Percentiles rank a stretch among this genome's conserved stretches.
Conservation (phyloP, 2,329 filamentous ascomycete species). For the Dactylellina drechsleri region DNA sequence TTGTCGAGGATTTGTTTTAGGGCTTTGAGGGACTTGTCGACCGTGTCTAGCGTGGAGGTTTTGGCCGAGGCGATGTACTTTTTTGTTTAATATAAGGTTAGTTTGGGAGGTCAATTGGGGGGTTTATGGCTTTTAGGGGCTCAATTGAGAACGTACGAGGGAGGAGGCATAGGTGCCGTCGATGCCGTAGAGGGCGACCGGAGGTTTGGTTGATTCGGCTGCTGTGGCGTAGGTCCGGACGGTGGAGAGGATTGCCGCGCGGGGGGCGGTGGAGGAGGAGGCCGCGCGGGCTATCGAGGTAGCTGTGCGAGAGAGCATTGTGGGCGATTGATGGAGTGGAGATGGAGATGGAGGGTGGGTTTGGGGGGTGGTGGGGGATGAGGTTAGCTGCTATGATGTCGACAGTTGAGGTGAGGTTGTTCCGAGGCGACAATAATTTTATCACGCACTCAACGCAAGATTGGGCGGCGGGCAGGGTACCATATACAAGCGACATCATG, state of each 20-base stretch:
- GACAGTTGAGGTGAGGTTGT: conserved; percentile 43
- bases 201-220: conserved; percentile 76
- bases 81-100: conserved; percentile 16
- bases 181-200: conserved; percentile 90
- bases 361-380: conserved; percentile 11
- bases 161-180: conserved; percentile 98
- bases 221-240: conserved; percentile 70
- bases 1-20: conserved; percentile 79
- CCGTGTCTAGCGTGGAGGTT: conserved; percentile 81
- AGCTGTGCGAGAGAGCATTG: conserved; percentile 52
- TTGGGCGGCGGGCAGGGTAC: not conserved
- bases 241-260: conserved; percentile 76
- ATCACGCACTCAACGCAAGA: conserved; percentile 47
- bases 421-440: conserved; percentile 42
- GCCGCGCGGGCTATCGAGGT: conserved; percentile 56
- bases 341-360: not conserved
- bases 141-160: conserved; percentile 75
- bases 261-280: conserved; percentile 68
- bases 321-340: conserved; percentile 2
- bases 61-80: conserved; percentile 98
- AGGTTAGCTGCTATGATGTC: conserved; percentile 26
- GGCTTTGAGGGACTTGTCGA: conserved; percentile 78
- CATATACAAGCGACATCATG: too few relatives aligned
- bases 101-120: not conserved
- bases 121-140: not conserved